Evolutionary conservation across 345 rosid species (phyloP).

Genomic region (Arabis alpina): DNA sequence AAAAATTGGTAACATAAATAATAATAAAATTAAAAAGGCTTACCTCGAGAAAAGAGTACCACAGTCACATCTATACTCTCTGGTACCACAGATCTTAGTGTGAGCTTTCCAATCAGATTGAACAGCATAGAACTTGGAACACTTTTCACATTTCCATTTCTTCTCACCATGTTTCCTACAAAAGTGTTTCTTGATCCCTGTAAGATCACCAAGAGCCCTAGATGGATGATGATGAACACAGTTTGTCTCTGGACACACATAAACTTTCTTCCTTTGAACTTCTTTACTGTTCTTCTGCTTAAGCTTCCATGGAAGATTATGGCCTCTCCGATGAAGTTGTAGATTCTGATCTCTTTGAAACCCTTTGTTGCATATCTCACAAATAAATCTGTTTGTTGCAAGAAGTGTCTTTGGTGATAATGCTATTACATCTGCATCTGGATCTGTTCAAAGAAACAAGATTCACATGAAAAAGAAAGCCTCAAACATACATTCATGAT

Average conservation of each 20-base stretch:
- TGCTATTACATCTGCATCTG: constrained; percentile 91
- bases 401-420: constrained; percentile 81
- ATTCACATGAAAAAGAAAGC: constrained; percentile 4
- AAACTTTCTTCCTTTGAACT: constrained; percentile 46
- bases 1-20: background rate
- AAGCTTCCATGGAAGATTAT: constrained; percentile 95
- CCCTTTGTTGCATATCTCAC: constrained; percentile 97
- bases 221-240: constrained; percentile 52
- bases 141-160: constrained; percentile 51
- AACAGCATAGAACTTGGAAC: constrained; percentile 50
- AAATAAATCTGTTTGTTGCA: constrained; percentile 85
- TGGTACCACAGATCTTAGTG: constrained; percentile 46
- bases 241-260: constrained; percentile 44
- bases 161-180: constrained; percentile 49
- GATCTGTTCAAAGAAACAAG: constrained; percentile 54
- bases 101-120: constrained; percentile 53
- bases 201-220: constrained; percentile 50
- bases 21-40: background rate
- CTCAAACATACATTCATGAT: constrained; percentile 3
- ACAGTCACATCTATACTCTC: constrained; percentile 51
- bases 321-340: constrained; percentile 95
- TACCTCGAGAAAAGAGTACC: constrained; percentile 52
- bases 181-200: constrained; percentile 51
- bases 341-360: constrained; percentile 96
- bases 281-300: constrained; percentile 72